These are phyloP conservation scores for Aspergillus incahuasiensis DNA, from an alignment of 495 filamentous ascomycete species.

Conservation along the genomic window DNA sequence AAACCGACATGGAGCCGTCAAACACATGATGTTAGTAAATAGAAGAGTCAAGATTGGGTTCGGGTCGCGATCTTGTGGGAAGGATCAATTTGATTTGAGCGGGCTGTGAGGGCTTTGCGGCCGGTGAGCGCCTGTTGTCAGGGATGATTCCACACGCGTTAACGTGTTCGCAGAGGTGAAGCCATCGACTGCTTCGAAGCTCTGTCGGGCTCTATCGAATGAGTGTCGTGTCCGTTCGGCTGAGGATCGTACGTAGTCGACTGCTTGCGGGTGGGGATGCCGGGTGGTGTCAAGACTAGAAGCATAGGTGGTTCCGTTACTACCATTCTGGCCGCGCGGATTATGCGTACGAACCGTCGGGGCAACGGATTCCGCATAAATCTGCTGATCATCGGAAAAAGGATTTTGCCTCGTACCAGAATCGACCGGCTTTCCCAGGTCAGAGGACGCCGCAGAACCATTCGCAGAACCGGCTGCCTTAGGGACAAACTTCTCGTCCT, in stretches of 20 bases:
- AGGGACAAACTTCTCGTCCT: slow-evolving; percentile 42
- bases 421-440: slow-evolving; percentile 59
- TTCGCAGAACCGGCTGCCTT: slow-evolving; percentile 31
- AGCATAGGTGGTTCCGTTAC: slow-evolving; percentile 90
- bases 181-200: slow-evolving; percentile 81
- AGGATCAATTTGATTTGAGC: slow-evolving; percentile 37
- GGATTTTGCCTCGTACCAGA: slow-evolving; percentile 51
- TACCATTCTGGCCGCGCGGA: slow-evolving; percentile 81
- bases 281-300: slow-evolving; percentile 51
- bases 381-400: slow-evolving; percentile 76
- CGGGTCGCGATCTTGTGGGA: slow-evolving; percentile 29
- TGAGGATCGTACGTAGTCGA: slow-evolving; percentile 69
- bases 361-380: slow-evolving; percentile 83
- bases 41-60: slow-evolving; percentile 22
- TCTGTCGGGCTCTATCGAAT: slow-evolving; percentile 51
- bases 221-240: slow-evolving; percentile 68
- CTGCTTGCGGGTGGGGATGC: slow-evolving; percentile 42
- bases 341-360: slow-evolving; percentile 75
- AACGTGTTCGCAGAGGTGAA: slow-evolving; percentile 39
- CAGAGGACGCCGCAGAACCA: slow-evolving; percentile 55
- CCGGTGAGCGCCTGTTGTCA: slow-evolving; percentile 37
- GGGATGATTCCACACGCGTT: slow-evolving; percentile 75
- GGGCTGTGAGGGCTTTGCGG: slow-evolving; percentile 30
- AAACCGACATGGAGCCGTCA: slow-evolving; percentile 28
- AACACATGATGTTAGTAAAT: slow-evolving; percentile 30